phyloP scores from a whole-genome alignment of 2,329 filamentous ascomycete species.

The Bipolaris sorokiniana region DNA sequence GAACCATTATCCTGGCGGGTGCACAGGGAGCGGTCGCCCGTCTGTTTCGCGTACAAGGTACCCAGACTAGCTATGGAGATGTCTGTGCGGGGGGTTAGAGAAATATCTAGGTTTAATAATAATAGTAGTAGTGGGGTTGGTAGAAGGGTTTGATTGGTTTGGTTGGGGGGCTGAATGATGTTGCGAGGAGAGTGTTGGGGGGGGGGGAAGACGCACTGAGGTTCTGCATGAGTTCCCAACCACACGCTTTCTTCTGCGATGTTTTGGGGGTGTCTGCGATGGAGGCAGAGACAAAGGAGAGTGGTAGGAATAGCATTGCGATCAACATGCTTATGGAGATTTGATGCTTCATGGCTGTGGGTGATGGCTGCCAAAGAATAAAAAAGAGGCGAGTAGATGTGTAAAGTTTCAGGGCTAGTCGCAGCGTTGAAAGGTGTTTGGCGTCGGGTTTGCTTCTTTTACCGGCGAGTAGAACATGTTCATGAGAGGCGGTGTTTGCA shows the following conservation, averaged over 20 bases:
- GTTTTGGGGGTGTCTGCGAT: background rate
- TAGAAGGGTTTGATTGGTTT: too few species aligned
- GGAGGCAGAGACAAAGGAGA: background rate
- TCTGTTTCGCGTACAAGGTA: conserved; percentile 18
- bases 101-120: background rate
- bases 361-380: background rate
- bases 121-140: background rate
- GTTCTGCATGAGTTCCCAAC: conserved; percentile 22
- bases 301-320: background rate
- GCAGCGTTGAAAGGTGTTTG: background rate
- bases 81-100: conserved; percentile 8
- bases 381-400: background rate
- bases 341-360: background rate
- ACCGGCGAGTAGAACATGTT: background rate
- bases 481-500: conserved; percentile 3
- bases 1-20: conserved; percentile 1
- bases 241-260: conserved; percentile 7
- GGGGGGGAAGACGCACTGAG: background rate
- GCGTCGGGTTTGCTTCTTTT: conserved; percentile 1
- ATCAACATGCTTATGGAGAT: background rate
- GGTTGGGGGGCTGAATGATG: too few species aligned
- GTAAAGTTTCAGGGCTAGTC: background rate
- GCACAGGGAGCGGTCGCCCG: conserved; percentile 20
- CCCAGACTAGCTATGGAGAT: conserved; percentile 20
- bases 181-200: background rate